A percentile compares a stretch with the other conserved stretches of the same genome.
phyloP scores from a whole-genome alignment of 805 yeast genomes.

The Alloascoidea africana region DNA sequence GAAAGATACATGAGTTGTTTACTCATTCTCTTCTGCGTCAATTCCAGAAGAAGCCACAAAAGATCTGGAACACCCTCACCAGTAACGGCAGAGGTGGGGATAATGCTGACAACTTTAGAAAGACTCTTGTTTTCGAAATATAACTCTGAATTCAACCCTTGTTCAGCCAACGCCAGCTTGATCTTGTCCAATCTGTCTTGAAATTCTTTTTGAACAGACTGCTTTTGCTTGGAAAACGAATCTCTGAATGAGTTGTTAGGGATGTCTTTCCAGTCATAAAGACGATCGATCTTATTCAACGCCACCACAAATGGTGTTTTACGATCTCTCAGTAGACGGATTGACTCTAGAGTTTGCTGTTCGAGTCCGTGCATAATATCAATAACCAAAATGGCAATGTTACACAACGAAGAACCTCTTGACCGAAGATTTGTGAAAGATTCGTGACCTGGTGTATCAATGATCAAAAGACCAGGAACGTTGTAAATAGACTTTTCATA shows the following conservation, averaged over 20 bases:
- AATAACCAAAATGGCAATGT: slow-evolving; percentile 95
- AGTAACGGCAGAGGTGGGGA: slow-evolving; percentile 97
- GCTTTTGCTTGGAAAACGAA: slow-evolving; percentile 67
- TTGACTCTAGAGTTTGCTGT: slow-evolving; percentile 93
- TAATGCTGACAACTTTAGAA: slow-evolving; percentile 87
- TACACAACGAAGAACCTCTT: slow-evolving; percentile 98
- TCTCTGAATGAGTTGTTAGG: slow-evolving; percentile 96
- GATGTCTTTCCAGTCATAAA: slow-evolving; percentile 82
- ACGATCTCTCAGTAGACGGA: slow-evolving; percentile 82
- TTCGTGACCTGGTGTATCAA: slow-evolving; percentile 99
- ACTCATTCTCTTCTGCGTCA: slow-evolving; percentile 97
- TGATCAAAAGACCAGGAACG: slow-evolving; percentile 92
- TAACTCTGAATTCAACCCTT: slow-evolving; percentile 94
- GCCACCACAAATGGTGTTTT: slow-evolving; percentile 98
- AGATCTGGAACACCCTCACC: slow-evolving; percentile 99
- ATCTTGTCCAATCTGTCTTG: slow-evolving; percentile 75
- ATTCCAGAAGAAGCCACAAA: slow-evolving; percentile 85
- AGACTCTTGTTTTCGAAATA: slow-evolving; percentile 91
- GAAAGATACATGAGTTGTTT: slow-evolving; percentile 94
- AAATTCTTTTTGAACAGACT: slow-evolving; percentile 84
- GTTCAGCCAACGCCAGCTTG: slow-evolving; percentile 88
- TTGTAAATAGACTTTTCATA: slow-evolving; percentile 78
- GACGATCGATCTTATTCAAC: slow-evolving; percentile 91
- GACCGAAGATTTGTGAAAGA: slow-evolving; percentile 94
- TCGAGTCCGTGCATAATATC: slow-evolving; percentile 99